A percentile compares a stretch with the other conserved stretches of the same genome.
These are phyloP conservation scores for Zygosaccharomyces sapae DNA, from an alignment of 1,139 yeast species.

Conservation along the genomic window DNA sequence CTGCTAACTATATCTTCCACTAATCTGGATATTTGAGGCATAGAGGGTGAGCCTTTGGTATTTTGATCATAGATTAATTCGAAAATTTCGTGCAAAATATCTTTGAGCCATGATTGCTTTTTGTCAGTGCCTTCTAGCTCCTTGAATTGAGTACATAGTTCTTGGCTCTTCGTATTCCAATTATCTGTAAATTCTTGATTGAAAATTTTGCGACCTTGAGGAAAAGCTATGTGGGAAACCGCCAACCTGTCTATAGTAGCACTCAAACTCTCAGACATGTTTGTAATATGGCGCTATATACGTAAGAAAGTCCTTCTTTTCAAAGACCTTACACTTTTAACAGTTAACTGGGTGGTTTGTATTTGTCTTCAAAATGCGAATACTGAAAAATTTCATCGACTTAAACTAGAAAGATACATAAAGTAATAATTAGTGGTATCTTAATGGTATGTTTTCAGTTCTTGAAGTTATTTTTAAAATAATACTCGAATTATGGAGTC, in stretches of 20 bases:
- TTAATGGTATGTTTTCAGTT: slow-evolving; percentile 11
- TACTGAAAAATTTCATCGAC: background rate
- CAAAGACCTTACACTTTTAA: background rate
- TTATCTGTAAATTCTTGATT: slow-evolving; percentile 15
- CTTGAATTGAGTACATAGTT: slow-evolving; percentile 13
- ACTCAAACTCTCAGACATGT: slow-evolving; percentile 9
- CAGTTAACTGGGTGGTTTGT: background rate
- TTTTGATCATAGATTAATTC: slow-evolving; percentile 12
- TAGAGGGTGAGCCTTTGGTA: slow-evolving; percentile 2
- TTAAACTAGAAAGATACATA: background rate
- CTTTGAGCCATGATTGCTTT: slow-evolving; percentile 21
- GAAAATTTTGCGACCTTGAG: slow-evolving; percentile 10
- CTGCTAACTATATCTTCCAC: slow-evolving; percentile 16
- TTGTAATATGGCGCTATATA: background rate
- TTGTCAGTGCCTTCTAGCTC: slow-evolving; percentile 16
- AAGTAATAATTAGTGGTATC: background rate
- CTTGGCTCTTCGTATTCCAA: slow-evolving; percentile 18
- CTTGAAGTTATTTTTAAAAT: background rate
- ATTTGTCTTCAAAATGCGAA: background rate
- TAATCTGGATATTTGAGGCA: slow-evolving; percentile 12
- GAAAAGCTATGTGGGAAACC: slow-evolving; percentile 3
- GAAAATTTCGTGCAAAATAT: slow-evolving; percentile 20
- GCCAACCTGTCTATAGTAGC: slow-evolving; percentile 17
- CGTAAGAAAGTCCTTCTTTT: too few species aligned
- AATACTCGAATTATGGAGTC: background rate